Evolutionary conservation across 2,329 filamentous ascomycete genomes (phyloP), one percentile per base, ranked within the genome.

Genomic region (Epichloe baconii): DNA sequence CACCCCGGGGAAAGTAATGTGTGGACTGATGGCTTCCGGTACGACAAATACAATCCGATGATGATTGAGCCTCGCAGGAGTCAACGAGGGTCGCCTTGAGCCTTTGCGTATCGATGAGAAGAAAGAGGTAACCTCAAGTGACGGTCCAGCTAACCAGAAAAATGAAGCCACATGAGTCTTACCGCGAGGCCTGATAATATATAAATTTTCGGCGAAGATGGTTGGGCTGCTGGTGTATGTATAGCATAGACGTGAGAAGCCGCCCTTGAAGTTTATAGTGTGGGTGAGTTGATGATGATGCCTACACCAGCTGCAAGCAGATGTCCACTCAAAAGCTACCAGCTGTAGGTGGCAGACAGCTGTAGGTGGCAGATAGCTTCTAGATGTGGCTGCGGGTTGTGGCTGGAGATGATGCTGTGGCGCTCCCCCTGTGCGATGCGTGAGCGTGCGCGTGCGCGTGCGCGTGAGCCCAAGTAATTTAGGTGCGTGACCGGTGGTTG

Each of bases 1-100:
- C 56, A 56, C 51, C 54, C 38, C 52, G 26, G 36, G 48, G 6
- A 23, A 48, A 21, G 45, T 21, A 8, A 35, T 48, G 26, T 36
- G 34, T 21, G 17, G 4, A 36, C 15, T 36, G 10, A 15, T 17
- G 41, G 4, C 34, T 37, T 5, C 31, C 5, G 40, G 48, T 44
- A 15, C 15, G 8, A 44, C 15, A 37, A 43, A 3, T n/a, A 5
- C 14, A 42, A 34, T 10, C 12, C 34, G 35, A 19, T 19, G 34
- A 49, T 12, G 19, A 19, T 11, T 4, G 14, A 12, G 40, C 11
- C 17, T 8, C 23, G 7, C 6, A 17, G 10, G 26, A 17, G 8
- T 37, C 19, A 42, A 15, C 11, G 15, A 38, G 19, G 11, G 41
- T 4, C 8, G 19, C 19, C 17, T 14, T 5, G 4, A 43, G 11